Conservation (phyloP, 805 yeast species). For the Saturnispora sekii region DNA sequence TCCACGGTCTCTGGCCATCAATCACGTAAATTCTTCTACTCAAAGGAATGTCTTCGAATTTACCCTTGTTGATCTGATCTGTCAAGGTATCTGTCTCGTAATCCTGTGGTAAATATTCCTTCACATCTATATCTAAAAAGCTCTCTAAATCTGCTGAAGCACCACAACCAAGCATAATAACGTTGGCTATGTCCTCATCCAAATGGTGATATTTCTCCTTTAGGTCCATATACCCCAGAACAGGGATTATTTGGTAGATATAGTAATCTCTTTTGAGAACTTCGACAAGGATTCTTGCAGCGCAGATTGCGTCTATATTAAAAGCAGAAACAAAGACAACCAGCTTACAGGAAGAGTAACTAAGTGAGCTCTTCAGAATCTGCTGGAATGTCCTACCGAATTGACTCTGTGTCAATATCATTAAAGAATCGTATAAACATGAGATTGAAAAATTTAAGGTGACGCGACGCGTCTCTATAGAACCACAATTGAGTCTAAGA, state of each 20-base stretch:
- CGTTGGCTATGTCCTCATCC: slow-evolving; percentile 67
- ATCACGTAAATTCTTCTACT: slow-evolving; percentile 65
- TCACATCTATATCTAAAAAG: slow-evolving; percentile 54
- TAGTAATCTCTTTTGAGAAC: slow-evolving; percentile 72
- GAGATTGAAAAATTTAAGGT: background rate
- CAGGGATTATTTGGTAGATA: slow-evolving; percentile 84
- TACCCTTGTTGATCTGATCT: background rate
- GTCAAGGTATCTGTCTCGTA: background rate
- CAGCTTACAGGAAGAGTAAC: slow-evolving; percentile 87
- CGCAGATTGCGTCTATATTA: slow-evolving; percentile 86
- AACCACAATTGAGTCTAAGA: slow-evolving; percentile 12
- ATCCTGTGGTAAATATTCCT: slow-evolving; percentile 36
- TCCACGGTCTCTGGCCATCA: slow-evolving; percentile 97
- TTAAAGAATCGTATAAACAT: slow-evolving; percentile 20
- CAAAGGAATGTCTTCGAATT: slow-evolving; percentile 20
- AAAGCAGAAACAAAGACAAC: slow-evolving; percentile 85
- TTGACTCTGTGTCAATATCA: slow-evolving; percentile 69
- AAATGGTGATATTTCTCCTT: slow-evolving; percentile 50
- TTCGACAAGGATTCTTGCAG: slow-evolving; percentile 64
- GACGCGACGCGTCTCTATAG: slow-evolving; percentile 5
- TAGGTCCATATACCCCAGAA: slow-evolving; percentile 82
- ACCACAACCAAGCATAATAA: slow-evolving; percentile 85
- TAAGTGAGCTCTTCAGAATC: slow-evolving; percentile 60
- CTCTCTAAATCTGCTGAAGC: slow-evolving; percentile 79
- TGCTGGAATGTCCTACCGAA: slow-evolving; percentile 59